Conservation (phyloP, 2,329 filamentous ascomycete genomes). For the Epichloe sibirici region DNA sequence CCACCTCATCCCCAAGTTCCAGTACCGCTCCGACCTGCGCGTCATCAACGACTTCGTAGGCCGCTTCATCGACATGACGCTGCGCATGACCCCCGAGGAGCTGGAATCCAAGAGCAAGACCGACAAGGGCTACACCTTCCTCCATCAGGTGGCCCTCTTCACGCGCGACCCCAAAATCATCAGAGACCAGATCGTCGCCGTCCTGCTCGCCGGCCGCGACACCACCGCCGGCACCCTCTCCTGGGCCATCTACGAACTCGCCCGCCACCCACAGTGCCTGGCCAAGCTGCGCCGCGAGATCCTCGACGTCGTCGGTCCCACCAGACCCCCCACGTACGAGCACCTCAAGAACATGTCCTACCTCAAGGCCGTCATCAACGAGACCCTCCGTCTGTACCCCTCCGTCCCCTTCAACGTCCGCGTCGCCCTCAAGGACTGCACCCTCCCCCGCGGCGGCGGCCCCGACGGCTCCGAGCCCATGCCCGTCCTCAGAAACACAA, state of each 20-base stretch:
- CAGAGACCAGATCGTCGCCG: slow-evolving; percentile 71
- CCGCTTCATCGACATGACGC: slow-evolving; percentile 53
- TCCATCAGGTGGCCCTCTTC: slow-evolving; percentile 70
- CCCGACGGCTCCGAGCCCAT: slow-evolving; percentile 24
- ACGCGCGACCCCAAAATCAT: slow-evolving; percentile 59
- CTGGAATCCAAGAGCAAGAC: slow-evolving; percentile 55
- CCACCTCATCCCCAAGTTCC: slow-evolving; percentile 45
- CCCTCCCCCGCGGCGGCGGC: slow-evolving; percentile 57
- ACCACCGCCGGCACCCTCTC: slow-evolving; percentile 74
- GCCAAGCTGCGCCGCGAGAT: slow-evolving; percentile 64
- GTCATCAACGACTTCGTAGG: slow-evolving; percentile 72
- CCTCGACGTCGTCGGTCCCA: slow-evolving; percentile 48
- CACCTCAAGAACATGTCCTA: slow-evolving; percentile 85
- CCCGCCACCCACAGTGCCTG: slow-evolving; percentile 55
- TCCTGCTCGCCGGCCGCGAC: slow-evolving; percentile 76
- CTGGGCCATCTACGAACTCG: slow-evolving; percentile 74
- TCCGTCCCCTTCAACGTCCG: slow-evolving; percentile 71
- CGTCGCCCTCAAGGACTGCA: slow-evolving; percentile 58
- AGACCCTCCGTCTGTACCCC: slow-evolving; percentile 67
- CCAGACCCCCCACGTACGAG: slow-evolving; percentile 55
- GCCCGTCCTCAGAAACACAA: slow-evolving; percentile 33
- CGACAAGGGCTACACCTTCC: slow-evolving; percentile 66
- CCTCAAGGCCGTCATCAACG: slow-evolving; percentile 59
- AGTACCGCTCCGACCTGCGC: slow-evolving; percentile 52
- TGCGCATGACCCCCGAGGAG: slow-evolving; percentile 48